These are phyloP conservation scores for Durio zibethinus DNA, from an alignment of 345 rosid species.

Conservation along the genomic window DNA sequence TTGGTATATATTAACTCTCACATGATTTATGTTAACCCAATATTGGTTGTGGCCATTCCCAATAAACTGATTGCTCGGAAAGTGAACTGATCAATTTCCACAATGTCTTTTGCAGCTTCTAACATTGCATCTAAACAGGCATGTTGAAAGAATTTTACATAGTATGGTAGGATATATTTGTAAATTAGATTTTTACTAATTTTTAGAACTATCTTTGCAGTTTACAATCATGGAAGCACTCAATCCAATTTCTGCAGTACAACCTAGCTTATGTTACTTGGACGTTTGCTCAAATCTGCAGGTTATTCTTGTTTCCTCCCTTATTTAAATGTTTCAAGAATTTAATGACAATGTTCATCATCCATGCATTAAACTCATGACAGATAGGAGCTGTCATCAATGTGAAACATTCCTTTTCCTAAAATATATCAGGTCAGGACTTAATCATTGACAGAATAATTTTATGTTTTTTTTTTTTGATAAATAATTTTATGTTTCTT, in stretches of 20 bases:
- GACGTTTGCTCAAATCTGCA: slow-evolving; percentile 72
- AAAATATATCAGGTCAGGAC: neutral
- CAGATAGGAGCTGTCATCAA: neutral
- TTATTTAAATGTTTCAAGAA: neutral
- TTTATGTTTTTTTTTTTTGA: neutral
- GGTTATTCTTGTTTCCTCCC: slow-evolving; percentile 35
- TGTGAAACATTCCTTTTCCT: neutral
- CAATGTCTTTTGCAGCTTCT: slow-evolving; percentile 30
- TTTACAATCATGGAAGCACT: slow-evolving; percentile 7
- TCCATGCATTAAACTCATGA: neutral
- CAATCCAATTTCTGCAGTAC: slow-evolving; percentile 54
- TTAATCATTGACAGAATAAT: neutral
- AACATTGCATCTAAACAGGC: slow-evolving; percentile 53
- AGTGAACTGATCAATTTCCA: neutral
- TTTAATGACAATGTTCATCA: neutral
- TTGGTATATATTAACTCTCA: slow-evolving; percentile 42
- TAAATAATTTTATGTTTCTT: neutral
- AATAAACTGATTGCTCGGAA: slow-evolving; percentile 7
- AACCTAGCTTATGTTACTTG: slow-evolving; percentile 83
- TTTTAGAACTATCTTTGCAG: slow-evolving; percentile 7
- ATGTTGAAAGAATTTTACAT: slow-evolving; percentile 80
- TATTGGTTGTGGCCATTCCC: neutral
- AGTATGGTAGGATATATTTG: slow-evolving; percentile 56
- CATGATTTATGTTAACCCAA: neutral
- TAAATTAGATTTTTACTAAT: slow-evolving; percentile 21